Evolutionary conservation across 805 yeast genomes (phyloP).

Genomic region (Schizosaccharomyces cryophilus): DNA sequence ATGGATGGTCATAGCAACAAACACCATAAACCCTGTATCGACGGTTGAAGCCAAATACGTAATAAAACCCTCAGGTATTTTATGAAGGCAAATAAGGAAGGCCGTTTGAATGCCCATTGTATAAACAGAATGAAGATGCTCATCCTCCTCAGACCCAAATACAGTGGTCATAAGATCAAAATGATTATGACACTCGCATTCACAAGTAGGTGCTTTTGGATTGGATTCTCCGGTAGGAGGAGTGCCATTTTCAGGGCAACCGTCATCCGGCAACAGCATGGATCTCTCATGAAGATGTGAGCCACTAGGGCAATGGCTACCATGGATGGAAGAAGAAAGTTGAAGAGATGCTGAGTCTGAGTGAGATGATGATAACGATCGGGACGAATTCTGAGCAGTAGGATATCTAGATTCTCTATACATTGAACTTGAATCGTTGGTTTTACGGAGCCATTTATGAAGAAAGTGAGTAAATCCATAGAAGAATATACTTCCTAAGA

Average conservation of each 20-base stretch:
- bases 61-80: constrained; percentile 85
- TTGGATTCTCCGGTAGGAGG: neutral
- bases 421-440: neutral
- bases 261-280: neutral
- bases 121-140: constrained; percentile 19
- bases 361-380: neutral
- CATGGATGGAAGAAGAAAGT: neutral
- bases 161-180: neutral
- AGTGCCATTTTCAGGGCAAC: too few species aligned
- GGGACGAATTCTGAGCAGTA: neutral
- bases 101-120: constrained; percentile 70
- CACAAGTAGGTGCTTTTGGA: neutral
- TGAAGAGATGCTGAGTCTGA: neutral
- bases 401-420: neutral
- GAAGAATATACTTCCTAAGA: neutral
- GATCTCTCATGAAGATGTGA: neutral
- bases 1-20: constrained; percentile 65
- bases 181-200: constrained; percentile 47
- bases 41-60: constrained; percentile 53
- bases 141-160: constrained; percentile 43
- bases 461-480: neutral
- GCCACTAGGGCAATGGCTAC: neutral
- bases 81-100: constrained; percentile 66
- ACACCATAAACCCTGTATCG: constrained; percentile 58
- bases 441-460: neutral